phyloP scores from a whole-genome alignment of 2,329 filamentous ascomycete genomes.

The Hypoxylon sp. region DNA sequence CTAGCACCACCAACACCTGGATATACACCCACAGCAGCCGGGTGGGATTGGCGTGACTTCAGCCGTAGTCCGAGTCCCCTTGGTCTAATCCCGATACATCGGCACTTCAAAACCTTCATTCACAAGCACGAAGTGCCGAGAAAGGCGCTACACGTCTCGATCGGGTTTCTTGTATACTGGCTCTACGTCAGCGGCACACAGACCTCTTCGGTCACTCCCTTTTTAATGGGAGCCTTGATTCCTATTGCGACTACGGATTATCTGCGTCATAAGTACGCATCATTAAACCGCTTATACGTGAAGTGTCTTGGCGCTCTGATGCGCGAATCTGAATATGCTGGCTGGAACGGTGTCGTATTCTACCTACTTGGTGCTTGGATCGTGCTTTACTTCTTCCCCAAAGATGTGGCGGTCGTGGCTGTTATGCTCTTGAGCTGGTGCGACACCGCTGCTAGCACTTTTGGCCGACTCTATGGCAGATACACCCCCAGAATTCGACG shows the following conservation, averaged over 20 bases:
- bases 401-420: slow-evolving; percentile 91
- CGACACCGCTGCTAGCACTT: slow-evolving; percentile 95
- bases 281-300: slow-evolving; percentile 91
- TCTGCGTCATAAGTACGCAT: slow-evolving; percentile 84
- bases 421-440: slow-evolving; percentile 96
- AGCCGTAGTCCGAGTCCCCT: slow-evolving; percentile 93
- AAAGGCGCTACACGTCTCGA: slow-evolving; percentile 93
- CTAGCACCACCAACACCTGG: slow-evolving; percentile 74
- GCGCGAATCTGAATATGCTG: slow-evolving; percentile 94
- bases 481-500: slow-evolving; percentile 88
- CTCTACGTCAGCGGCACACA: slow-evolving; percentile 87
- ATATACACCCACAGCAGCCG: slow-evolving; percentile 60
- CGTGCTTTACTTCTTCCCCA: slow-evolving; percentile 88
- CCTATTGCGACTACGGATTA: slow-evolving; percentile 88
- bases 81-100: slow-evolving; percentile 94
- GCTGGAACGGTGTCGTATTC: slow-evolving; percentile 97
- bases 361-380: slow-evolving; percentile 93
- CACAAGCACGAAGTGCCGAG: slow-evolving; percentile 98
- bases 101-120: slow-evolving; percentile 90
- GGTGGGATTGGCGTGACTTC: slow-evolving; percentile 87
- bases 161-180: slow-evolving; percentile 92
- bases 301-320: slow-evolving; percentile 88
- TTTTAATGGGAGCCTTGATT: slow-evolving; percentile 83
- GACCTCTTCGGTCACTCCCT: slow-evolving; percentile 83
- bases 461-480: slow-evolving; percentile 89